phyloP scores from a whole-genome alignment of 2,329 filamentous ascomycete genomes.

The Epichloe aotearoae region DNA sequence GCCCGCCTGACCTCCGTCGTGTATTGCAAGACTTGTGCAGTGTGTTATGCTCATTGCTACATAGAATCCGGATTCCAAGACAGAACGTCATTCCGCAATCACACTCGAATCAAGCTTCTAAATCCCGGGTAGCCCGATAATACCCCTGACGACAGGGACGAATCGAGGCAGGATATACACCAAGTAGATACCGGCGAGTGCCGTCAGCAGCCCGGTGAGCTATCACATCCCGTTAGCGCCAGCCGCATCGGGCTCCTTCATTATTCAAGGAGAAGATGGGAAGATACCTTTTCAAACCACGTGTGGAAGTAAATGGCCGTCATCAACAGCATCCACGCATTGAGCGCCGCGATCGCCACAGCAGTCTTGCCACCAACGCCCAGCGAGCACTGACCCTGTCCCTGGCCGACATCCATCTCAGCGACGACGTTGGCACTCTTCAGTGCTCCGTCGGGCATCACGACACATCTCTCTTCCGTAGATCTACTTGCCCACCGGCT shows the following conservation, averaged over 20 bases:
- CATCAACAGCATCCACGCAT: constrained; percentile 96
- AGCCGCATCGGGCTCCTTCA: constrained; percentile 7
- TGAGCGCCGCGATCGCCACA: constrained; percentile 52
- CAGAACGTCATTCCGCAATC: too few species aligned
- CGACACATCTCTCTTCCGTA: constrained; percentile 51
- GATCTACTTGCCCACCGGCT: constrained; percentile 25
- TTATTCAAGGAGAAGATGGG: constrained; percentile 12
- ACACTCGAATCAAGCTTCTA: not conserved
- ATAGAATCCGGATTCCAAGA: too few species aligned
- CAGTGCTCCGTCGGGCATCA: constrained; percentile 52
- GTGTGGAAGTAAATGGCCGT: constrained; percentile 98
- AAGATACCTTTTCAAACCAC: constrained; percentile 83
- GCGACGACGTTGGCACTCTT: constrained; percentile 42
- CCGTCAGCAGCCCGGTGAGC: constrained; percentile 41
- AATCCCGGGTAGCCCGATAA: constrained; percentile 35
- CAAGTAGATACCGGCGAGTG: constrained; percentile 31
- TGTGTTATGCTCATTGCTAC: too few species aligned
- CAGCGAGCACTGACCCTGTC: constrained; percentile 17
- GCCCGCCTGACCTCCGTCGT: too few species aligned
- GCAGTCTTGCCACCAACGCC: constrained; percentile 42
- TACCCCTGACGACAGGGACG: constrained; percentile 29
- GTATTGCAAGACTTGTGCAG: too few species aligned
- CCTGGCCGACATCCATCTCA: constrained; percentile 13
- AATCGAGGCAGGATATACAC: constrained; percentile 40
- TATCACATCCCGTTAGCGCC: constrained; percentile 13